Evolutionary conservation across 192 early-diverging fungal genomes (phyloP), one percentile per base, ranked within the genome.

Genomic region (Chytriomyces sp.): DNA sequence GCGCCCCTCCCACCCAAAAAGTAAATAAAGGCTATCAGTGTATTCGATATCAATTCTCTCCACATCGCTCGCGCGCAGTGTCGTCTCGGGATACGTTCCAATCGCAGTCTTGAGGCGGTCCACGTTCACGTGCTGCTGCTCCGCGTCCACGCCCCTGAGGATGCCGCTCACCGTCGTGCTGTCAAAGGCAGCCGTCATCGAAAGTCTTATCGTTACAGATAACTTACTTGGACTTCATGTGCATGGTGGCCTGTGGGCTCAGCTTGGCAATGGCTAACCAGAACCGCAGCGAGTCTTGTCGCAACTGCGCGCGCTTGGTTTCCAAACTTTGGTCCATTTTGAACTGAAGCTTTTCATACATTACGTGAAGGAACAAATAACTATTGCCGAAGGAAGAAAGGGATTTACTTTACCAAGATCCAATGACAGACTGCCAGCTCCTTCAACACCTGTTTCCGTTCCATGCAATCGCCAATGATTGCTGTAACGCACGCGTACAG

Each of bases 1-100:
- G 72, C 56, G 30, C 66, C 72, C 4, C 56, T 72, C 10, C 22
- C 66, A 71, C 73, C 73, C 73, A 73, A 59, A 31, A 54, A 53
- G 10, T n/a, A n/a, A n/a, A n/a, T n/a, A n/a, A n/a, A n/a, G n/a
- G n/a, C n/a, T n/a, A n/a, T n/a, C n/a, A n/a, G n/a, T n/a, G n/a
- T 7, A n/a, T 7, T 32, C 22, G 31, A 71, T 39, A 12, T 39
- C 56, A 10, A 71, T 41, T 10, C 44, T 26, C 37, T 71, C 26
- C 7, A 59, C 22, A 22, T 71, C 69, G n/a, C 26, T 41, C 14
- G 44, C 41, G 17, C 69, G 55, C 57, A 71, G 33, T 28, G 57
- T 71, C 19, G 69, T 34, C 39, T 49, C 38, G 3, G 28, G 30
- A 39, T 71, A 71, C 28, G 40, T 44, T 0, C 69, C 69, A 28